Conservation (phyloP, 352 stramenopile genomes). For the Phytophthora palmivora region DNA sequence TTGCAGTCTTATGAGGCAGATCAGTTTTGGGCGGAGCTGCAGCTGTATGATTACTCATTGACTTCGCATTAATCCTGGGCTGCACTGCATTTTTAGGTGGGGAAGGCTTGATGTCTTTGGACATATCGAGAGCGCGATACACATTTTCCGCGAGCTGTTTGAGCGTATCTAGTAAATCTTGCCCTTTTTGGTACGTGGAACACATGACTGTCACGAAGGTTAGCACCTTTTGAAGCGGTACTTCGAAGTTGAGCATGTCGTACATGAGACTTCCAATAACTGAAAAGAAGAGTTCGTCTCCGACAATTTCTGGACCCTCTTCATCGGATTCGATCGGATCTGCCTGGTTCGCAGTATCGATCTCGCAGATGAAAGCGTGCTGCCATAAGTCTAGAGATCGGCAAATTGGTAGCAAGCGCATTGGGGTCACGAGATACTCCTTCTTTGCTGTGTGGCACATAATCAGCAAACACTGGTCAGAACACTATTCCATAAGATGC, state of each 20-base stretch:
- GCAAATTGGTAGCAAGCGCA: constrained; percentile 74
- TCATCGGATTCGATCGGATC: constrained; percentile 50
- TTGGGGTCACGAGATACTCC: constrained; percentile 75
- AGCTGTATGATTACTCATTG: constrained; percentile 4
- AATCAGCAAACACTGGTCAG: constrained; percentile 12
- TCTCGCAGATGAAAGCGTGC: constrained; percentile 82
- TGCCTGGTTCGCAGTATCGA: constrained; percentile 57
- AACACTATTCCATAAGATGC: background rate
- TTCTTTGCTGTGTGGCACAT: constrained; percentile 63
- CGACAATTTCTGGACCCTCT: constrained; percentile 40
- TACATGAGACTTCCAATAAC: constrained; percentile 84
- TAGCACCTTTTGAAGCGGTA: constrained; percentile 72
- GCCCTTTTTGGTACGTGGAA: constrained; percentile 80
- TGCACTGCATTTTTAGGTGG: constrained; percentile 31
- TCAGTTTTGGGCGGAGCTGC: constrained; percentile 1
- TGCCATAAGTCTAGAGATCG: constrained; percentile 87
- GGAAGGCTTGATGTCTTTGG: constrained; percentile 65
- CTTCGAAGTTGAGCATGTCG: constrained; percentile 87
- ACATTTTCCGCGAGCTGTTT: constrained; percentile 87
- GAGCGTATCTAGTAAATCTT: constrained; percentile 72
- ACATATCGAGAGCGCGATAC: constrained; percentile 78
- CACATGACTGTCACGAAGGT: constrained; percentile 87
- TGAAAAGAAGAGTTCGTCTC: constrained; percentile 84
- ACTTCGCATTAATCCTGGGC: constrained; percentile 23
- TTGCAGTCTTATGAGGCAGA: constrained; percentile 1